Evolutionary conservation across 345 rosid genomes (phyloP), one percentile per base, ranked within the genome.

Genomic region (Moricandia arvensis): DNA sequence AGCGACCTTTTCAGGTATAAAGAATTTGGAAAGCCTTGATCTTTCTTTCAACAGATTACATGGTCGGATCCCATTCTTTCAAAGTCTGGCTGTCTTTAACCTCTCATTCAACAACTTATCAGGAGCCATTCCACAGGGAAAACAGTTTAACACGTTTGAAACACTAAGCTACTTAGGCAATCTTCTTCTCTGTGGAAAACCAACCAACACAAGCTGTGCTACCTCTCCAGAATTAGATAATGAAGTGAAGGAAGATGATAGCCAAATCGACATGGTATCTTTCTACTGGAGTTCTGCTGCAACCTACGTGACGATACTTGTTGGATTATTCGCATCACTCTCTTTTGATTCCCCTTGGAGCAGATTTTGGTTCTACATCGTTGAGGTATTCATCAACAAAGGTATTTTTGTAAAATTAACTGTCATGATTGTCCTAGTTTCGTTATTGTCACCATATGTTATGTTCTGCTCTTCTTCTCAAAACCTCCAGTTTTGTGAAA

Each of bases 321-420:
- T 31, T 31, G 62, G 72, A 33, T 11, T 68, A 68, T 6, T 68
- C 1, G 49, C 49, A 12, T 45, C 53, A 45, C 17, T 45, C 17
- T 68, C 61, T 29, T 51, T 51, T 67, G 60, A 68, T 31, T 68
- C 62, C 57, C 49, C 33, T 53, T 69, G 63, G 73, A 69, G 73
- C 13, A 55, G 73, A 7, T 10, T 27, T 69, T 69, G 73, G 73
- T 69, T 69, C 63, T 21, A 55, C 33, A 17, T 55, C 8, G 72
- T 68, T 68, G 72, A 68, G 24, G 61, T 8, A 18, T 68, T 68
- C 24, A 68, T 68, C 47, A 2, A 11, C 45, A 68, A 68, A 68
- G 72, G 17, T 11, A 7, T 17, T 61, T 1, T 38, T 30, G 29
- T 51, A 59, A 60, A 45, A n/a, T 1, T 12, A 13, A 13, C 8